Conservation (phyloP, 441 rosid species). For the Dalechampia spathulata region DNA sequence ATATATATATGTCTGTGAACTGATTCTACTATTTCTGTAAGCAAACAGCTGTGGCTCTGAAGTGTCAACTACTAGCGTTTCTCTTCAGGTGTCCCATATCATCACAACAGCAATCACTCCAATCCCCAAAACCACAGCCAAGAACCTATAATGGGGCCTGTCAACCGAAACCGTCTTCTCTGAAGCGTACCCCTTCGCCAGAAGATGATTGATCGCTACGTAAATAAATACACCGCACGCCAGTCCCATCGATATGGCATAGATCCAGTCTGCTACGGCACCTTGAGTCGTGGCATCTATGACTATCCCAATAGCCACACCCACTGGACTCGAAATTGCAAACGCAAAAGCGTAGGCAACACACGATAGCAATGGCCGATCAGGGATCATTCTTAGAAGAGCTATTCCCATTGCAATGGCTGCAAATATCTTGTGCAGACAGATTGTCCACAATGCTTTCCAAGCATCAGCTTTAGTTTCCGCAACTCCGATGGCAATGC, state of each 20-base stretch:
- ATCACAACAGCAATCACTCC: slow-evolving; percentile 67
- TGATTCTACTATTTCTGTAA: too few relatives aligned
- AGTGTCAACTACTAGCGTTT: too few relatives aligned
- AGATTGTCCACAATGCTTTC: slow-evolving; percentile 80
- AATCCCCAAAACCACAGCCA: slow-evolving; percentile 56
- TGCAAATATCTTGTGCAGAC: slow-evolving; percentile 76
- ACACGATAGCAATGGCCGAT: slow-evolving; percentile 59
- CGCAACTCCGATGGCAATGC: slow-evolving; percentile 77
- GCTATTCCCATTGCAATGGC: slow-evolving; percentile 90
- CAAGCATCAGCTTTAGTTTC: slow-evolving; percentile 57
- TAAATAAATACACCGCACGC: slow-evolving; percentile 80
- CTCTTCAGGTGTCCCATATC: slow-evolving; percentile 64
- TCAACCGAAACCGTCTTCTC: slow-evolving; percentile 24
- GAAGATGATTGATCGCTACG: slow-evolving; percentile 67
- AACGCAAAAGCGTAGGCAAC: slow-evolving; percentile 61
- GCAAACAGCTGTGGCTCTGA: neutral
- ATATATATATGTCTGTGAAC: too few relatives aligned
- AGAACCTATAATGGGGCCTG: slow-evolving; percentile 40
- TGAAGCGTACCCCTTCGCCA: slow-evolving; percentile 50
- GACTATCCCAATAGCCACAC: slow-evolving; percentile 67
- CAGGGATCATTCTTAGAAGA: slow-evolving; percentile 70
- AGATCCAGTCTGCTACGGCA: slow-evolving; percentile 61
- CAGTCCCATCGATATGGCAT: slow-evolving; percentile 71
- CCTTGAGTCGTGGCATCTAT: slow-evolving; percentile 79
- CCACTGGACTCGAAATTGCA: slow-evolving; percentile 71